Conservation (phyloP, 805 yeast species). For the Ogataea zsoltii region DNA sequence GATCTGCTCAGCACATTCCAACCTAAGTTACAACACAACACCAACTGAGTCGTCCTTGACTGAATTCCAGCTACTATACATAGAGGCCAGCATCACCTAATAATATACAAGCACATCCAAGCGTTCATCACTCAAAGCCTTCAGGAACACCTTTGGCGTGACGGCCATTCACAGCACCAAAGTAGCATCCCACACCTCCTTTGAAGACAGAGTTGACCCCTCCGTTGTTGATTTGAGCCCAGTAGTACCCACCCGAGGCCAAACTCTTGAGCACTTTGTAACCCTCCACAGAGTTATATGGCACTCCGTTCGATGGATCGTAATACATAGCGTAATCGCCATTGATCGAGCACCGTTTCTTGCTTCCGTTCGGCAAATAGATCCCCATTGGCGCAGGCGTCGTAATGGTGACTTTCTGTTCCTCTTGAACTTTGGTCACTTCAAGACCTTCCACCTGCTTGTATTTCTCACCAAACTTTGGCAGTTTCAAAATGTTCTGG, state of each 20-base stretch:
- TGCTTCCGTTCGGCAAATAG: constrained; percentile 66
- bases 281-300: constrained; percentile 83
- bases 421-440: constrained; percentile 45
- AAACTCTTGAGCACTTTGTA: constrained; percentile 59
- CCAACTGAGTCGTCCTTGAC: constrained; percentile 22
- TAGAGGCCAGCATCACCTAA: constrained; percentile 5
- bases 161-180: constrained; percentile 39
- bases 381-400: constrained; percentile 79
- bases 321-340: constrained; percentile 80
- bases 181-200: constrained; percentile 43
- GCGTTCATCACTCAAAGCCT: constrained; percentile 52
- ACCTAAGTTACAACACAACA: constrained; percentile 59
- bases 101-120: constrained; percentile 5
- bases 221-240: constrained; percentile 53
- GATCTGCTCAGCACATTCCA: constrained; percentile 65
- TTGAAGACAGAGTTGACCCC: constrained; percentile 38
- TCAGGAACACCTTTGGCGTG: constrained; percentile 89
- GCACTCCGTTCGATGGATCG: constrained; percentile 87
- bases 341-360: constrained; percentile 69
- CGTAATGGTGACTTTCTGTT: constrained; percentile 49
- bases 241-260: constrained; percentile 54
- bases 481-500: constrained; percentile 47
- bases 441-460: constrained; percentile 42
- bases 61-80: background rate
- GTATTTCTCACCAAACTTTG: constrained; percentile 63